phyloP scores from a whole-genome alignment of 495 filamentous ascomycete genomes.

The Penicillium cinerascens region DNA sequence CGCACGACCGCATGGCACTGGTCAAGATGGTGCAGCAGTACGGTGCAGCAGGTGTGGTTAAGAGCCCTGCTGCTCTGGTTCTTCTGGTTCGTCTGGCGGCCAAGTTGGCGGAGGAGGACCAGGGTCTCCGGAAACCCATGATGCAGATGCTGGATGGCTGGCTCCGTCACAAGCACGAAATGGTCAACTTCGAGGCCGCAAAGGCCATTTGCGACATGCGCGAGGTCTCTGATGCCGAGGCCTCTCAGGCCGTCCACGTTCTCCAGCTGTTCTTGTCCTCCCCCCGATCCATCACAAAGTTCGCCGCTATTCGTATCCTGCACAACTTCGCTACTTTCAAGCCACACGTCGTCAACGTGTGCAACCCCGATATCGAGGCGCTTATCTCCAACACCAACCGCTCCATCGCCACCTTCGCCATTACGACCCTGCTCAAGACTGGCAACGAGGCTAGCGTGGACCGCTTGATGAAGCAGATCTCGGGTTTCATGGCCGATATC shows the following conservation, averaged over 20 bases:
- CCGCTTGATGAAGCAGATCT: constrained; percentile 97
- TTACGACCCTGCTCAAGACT: constrained; percentile 95
- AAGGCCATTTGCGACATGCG: constrained; percentile 95
- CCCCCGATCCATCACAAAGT: constrained; percentile 95
- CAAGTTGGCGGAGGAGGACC: constrained; percentile 92
- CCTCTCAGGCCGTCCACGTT: constrained; percentile 87
- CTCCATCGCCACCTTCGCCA: constrained; percentile 96
- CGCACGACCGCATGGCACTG: constrained; percentile 93
- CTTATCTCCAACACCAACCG: constrained; percentile 96
- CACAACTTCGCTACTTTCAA: constrained; percentile 95
- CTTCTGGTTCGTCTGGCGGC: constrained; percentile 91
- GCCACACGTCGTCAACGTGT: constrained; percentile 84
- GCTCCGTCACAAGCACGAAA: constrained; percentile 98
- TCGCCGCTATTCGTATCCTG: constrained; percentile 94
- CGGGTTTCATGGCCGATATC: constrained; percentile 95
- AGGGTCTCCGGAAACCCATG: constrained; percentile 85
- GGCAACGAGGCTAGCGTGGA: constrained; percentile 97
- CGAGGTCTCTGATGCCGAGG: constrained; percentile 89
- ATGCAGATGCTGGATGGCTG: constrained; percentile 92
- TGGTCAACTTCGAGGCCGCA: constrained; percentile 99
- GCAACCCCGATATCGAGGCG: constrained; percentile 95
- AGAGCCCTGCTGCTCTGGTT: constrained; percentile 88
- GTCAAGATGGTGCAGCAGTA: constrained; percentile 99
- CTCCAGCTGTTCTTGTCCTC: constrained; percentile 96
- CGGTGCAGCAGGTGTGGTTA: constrained; percentile 82